These are phyloP conservation scores for Nyssa sinensis DNA, from an alignment of 148 eudicot genomes.

Conservation along the genomic window DNA sequence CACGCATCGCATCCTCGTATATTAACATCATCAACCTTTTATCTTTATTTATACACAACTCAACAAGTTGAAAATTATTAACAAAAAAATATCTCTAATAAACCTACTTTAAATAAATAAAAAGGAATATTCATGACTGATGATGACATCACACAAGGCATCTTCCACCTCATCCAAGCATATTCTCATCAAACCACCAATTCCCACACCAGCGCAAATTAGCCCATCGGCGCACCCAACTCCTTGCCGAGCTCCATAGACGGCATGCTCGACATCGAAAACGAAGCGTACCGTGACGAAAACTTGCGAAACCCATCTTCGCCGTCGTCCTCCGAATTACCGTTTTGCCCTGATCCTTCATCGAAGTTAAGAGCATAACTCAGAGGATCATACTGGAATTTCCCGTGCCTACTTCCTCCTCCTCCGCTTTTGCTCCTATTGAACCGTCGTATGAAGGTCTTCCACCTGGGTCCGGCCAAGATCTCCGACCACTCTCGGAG, in stretches of 20 bases:
- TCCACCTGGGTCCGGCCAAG: constrained; percentile 78
- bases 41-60: no score
- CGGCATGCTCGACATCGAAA: constrained; percentile 24
- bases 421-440: constrained; percentile 29
- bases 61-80: no score
- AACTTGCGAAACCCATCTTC: constrained; percentile 36
- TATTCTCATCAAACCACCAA: not conserved
- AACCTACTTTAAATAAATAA: no score
- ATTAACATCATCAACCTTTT: no score
- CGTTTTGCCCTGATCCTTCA: constrained; percentile 46
- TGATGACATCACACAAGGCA: not conserved
- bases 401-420: constrained; percentile 18
- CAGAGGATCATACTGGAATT: constrained; percentile 67
- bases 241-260: constrained; percentile 32
- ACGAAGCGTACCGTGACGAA: constrained; percentile 36
- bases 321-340: constrained; percentile 33
- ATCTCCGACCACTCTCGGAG: constrained; percentile 85
- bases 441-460: constrained; percentile 76
- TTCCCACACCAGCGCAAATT: not conserved
- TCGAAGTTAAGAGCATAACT: constrained; percentile 82
- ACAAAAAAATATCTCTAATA: no score
- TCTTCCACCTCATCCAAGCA: not conserved
- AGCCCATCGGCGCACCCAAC: not conserved
- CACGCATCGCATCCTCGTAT: no score
- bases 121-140: not conserved